Conservation (phyloP, 768 basidiomycete species). For the Leccinum imitatum region DNA sequence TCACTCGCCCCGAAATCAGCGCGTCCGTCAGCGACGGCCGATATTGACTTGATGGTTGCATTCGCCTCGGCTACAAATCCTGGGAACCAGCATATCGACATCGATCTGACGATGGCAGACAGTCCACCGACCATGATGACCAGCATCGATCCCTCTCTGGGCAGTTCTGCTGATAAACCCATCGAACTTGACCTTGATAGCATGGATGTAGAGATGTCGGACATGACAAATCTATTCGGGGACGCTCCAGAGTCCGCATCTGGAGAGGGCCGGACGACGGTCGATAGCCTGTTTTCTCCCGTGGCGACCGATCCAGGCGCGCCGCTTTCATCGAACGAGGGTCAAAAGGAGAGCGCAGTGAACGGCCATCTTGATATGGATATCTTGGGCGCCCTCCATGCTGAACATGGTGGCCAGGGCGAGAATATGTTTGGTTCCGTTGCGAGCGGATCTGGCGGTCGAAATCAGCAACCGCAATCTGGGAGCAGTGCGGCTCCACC, state of each 20-base stretch:
- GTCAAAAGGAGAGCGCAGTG: conserved; percentile 18
- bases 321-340: conserved; percentile 15
- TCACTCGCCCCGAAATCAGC: conserved; percentile 81
- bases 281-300: conserved; percentile 56
- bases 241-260: conserved; percentile 40
- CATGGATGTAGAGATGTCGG: conserved; percentile 63
- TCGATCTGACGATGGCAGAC: conserved; percentile 58
- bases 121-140: conserved; percentile 28
- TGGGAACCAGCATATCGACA: conserved; percentile 41
- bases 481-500: conserved; percentile 35
- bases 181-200: conserved; percentile 75
- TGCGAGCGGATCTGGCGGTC: conserved; percentile 26
- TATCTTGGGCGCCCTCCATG: conserved; percentile 37
- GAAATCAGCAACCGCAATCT: conserved; percentile 14
- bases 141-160: conserved; percentile 37
- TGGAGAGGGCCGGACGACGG: conserved; percentile 34
- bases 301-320: conserved; percentile 26
- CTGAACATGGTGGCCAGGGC: conserved; percentile 16
- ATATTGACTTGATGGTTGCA: conserved; percentile 66
- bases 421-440: conserved; percentile 26
- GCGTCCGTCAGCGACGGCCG: conserved; percentile 53
- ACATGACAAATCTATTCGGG: conserved; percentile 53
- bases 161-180: conserved; percentile 75
- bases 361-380: conserved; percentile 33
- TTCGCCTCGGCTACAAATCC: conserved; percentile 41